A percentile compares a stretch with the other conserved stretches of the same genome.
Evolutionary conservation across 305 asterid species (phyloP).

Genomic region (Caryopteris hybrid): DNA sequence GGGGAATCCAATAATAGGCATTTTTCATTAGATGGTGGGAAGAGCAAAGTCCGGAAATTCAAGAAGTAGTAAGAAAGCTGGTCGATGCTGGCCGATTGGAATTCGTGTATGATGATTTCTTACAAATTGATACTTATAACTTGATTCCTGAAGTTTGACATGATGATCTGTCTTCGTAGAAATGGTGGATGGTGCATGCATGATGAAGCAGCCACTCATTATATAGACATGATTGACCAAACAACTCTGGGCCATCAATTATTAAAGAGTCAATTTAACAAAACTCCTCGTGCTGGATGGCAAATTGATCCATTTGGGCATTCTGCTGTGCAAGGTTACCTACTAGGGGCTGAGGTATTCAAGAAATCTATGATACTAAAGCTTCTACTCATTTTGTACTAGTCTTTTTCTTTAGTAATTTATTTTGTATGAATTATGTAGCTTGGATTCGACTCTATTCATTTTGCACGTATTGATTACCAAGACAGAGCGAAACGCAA

Average conservation of each 20-base stretch:
- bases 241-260: slow-evolving; percentile 80
- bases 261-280: slow-evolving; percentile 61
- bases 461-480: slow-evolving; percentile 83
- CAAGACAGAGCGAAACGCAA: slow-evolving; percentile 75
- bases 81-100: slow-evolving; percentile 71
- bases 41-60: slow-evolving; percentile 51
- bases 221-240: slow-evolving; percentile 90
- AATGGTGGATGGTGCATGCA: slow-evolving; percentile 98
- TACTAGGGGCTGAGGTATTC: slow-evolving; percentile 67
- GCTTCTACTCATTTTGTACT: not conserved
- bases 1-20: slow-evolving; percentile 39
- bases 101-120: slow-evolving; percentile 56
- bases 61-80: slow-evolving; percentile 46
- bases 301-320: slow-evolving; percentile 95
- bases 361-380: not conserved
- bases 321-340: slow-evolving; percentile 85
- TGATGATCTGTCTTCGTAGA: slow-evolving; percentile 32
- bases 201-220: slow-evolving; percentile 79
- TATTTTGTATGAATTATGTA: slow-evolving; percentile 16
- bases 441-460: slow-evolving; percentile 82
- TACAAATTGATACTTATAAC: not conserved
- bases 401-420: not conserved
- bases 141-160: not conserved
- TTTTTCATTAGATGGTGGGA: slow-evolving; percentile 86
- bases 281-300: slow-evolving; percentile 92